Percentiles rank a stretch among this genome's conserved stretches.
phyloP scores from a whole-genome alignment of 139 green algal genomes.

The Closterium sp. region DNA sequence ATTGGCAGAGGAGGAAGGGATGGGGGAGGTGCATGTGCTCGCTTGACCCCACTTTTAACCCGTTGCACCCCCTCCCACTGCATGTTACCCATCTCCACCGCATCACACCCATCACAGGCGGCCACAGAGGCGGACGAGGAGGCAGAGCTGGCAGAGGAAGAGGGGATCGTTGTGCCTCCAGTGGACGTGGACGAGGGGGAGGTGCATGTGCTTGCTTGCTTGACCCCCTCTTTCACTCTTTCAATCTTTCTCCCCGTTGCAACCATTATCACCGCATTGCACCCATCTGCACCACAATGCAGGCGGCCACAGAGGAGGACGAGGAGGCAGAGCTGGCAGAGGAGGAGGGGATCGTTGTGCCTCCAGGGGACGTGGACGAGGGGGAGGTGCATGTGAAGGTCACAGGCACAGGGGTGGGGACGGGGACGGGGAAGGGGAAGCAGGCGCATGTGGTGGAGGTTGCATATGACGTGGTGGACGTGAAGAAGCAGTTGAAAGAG shows the following conservation, averaged over 20 bases:
- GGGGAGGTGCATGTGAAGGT: slow-evolving; percentile 1
- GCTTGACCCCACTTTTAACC: neutral
- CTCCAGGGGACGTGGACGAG: slow-evolving; percentile 10
- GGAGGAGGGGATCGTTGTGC: slow-evolving; percentile 28
- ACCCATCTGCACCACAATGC: too few species aligned
- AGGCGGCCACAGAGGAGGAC: neutral
- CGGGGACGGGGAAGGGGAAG: neutral
- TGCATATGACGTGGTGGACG: slow-evolving; percentile 16
- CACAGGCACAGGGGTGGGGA: neutral
- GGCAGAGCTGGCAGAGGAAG: slow-evolving; percentile 44
- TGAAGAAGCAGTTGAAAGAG: slow-evolving; percentile 52
- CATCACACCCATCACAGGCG: neutral
- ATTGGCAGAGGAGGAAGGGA: slow-evolving; percentile 47
- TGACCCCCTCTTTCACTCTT: neutral
- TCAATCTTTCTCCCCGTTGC: neutral
- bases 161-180: slow-evolving; percentile 18
- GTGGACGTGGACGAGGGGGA: slow-evolving; percentile 17
- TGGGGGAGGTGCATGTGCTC: neutral
- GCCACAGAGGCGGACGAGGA: neutral
- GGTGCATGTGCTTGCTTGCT: neutral
- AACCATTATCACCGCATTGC: too few species aligned
- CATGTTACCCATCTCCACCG: neutral
- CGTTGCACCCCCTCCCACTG: neutral
- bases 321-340: slow-evolving; percentile 40
- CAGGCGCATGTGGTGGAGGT: neutral